Evolutionary conservation across 257 asterid genomes (phyloP).

Genomic region (Nicotiana tabacum): DNA sequence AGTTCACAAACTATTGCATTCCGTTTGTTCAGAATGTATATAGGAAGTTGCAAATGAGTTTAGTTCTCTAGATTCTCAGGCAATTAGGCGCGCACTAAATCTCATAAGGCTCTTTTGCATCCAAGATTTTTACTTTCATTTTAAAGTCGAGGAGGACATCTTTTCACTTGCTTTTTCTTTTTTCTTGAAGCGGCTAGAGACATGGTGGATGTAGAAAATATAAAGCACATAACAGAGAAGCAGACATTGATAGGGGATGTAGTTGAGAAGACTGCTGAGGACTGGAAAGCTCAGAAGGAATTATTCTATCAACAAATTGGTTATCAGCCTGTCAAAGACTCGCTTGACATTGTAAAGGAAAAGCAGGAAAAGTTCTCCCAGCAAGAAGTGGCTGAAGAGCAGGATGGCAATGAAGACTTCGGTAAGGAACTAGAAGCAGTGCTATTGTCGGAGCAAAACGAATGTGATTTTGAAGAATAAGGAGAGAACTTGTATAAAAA

Average conservation of each 20-base stretch:
- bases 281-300: conserved; percentile 59
- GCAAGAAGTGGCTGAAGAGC: conserved; percentile 2
- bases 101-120: background rate
- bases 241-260: conserved; percentile 50
- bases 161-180: background rate
- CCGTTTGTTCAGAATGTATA: background rate
- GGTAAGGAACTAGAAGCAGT: conserved; percentile 32
- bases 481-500: background rate
- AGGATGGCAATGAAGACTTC: conserved; percentile 17
- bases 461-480: conserved; percentile 13
- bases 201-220: conserved; percentile 47
- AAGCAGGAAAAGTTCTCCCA: background rate
- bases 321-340: conserved; percentile 8
- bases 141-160: background rate
- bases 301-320: conserved; percentile 38
- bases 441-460: conserved; percentile 15
- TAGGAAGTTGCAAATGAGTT: background rate
- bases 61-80: background rate
- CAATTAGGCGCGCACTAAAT: background rate
- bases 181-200: conserved; percentile 50
- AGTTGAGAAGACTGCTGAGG: conserved; percentile 47
- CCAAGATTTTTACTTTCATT: background rate
- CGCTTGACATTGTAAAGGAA: conserved; percentile 3
- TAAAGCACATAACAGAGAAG: conserved; percentile 63
- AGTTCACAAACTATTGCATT: background rate